A percentile compares a stretch with the other conserved stretches of the same genome.
Evolutionary conservation across 2,329 filamentous ascomycete species (phyloP).

Genomic region (Colletotrichum zoysiae): DNA sequence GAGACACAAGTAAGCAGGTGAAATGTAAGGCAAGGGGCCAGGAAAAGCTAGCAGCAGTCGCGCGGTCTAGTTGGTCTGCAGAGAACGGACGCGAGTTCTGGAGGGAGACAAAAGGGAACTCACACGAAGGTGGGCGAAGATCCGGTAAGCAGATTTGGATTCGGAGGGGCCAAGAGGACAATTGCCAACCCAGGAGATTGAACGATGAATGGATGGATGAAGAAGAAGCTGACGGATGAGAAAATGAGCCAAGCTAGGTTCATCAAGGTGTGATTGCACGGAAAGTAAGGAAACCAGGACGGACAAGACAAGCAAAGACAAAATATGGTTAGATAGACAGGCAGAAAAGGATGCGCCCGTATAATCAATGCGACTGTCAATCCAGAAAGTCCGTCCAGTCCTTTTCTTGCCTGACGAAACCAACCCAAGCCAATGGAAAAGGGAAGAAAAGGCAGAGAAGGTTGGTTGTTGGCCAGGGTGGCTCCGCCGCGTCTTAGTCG

Average conservation of each 20-base stretch:
- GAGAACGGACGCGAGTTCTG: constrained; percentile 28
- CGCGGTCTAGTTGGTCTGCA: constrained; percentile 6
- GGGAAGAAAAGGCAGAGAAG: constrained; percentile 26
- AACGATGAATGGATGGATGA: neutral
- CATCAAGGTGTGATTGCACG: neutral
- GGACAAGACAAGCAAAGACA: neutral
- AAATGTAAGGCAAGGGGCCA: constrained; percentile 24
- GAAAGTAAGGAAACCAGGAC: neutral
- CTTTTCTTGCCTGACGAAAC: constrained; percentile 21
- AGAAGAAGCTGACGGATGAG: neutral
- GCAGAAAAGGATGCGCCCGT: constrained; percentile 1
- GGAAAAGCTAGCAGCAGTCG: constrained; percentile 25
- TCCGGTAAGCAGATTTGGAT: constrained; percentile 14
- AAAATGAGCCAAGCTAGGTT: neutral
- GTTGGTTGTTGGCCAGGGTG: constrained; percentile 30
- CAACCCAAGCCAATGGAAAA: constrained; percentile 35
- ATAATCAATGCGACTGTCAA: constrained; percentile 15
- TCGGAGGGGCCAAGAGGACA: constrained; percentile 7
- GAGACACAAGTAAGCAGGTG: constrained; percentile 28
- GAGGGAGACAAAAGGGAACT: constrained; percentile 25
- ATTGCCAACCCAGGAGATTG: neutral
- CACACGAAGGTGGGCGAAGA: constrained; percentile 21
- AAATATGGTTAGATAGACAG: constrained; percentile 1
- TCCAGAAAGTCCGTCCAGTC: neutral
- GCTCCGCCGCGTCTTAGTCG: constrained; percentile 31